Evolutionary conservation across 148 eudicot species (phyloP), one percentile per base, ranked within the genome.

Genomic region (Arctostaphylos glauca): DNA sequence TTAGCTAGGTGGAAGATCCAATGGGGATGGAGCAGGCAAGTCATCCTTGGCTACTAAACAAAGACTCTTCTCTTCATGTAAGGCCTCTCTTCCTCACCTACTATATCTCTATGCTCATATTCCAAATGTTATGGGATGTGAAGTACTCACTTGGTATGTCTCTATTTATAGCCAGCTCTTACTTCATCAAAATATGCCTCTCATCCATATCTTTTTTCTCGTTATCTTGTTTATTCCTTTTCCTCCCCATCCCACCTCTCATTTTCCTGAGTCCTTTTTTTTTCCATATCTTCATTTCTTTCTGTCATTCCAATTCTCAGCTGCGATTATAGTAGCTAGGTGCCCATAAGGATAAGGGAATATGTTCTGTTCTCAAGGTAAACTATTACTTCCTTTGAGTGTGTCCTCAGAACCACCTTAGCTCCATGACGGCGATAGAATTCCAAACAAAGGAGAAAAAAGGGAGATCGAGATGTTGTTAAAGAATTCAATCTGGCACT

Each of bases 21-120:
- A 74, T 48, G 77, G 55, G 25, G 52, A 66, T n/a, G 77, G 56
- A 74, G 77, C 77, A 74, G 77, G 77, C 77, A 74, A 74, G 77
- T 74, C 77, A 74, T 74, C 77, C 77, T 74, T 74, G 77, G 77
- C 77, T 74, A 74, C 77, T 38, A 74, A 74, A 74, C 77, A 74
- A n/a, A 44, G 50, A 19, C 56, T 49, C 56, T 74, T 49, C 21
- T 74, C 77, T 49, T 74, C 77, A 49, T 74, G 77, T 49, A 49
- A 74, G 77, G 77, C 77, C 77, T 74, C 77, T 74, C 77, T 74
- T 74, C 77, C 77, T 74, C 52, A 43, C 47, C 15, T 6, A 12
- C 2, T 0, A 6, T 18, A 31, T 31, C 38, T 31, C 38, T 31
- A 31, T 31, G 38, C 1, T 15, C 13, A 44, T 72, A 1, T 21